Evolutionary conservation across 2,329 filamentous ascomycete genomes (phyloP), one percentile per base, ranked within the genome.

Genomic region (Penicillium occitanis): DNA sequence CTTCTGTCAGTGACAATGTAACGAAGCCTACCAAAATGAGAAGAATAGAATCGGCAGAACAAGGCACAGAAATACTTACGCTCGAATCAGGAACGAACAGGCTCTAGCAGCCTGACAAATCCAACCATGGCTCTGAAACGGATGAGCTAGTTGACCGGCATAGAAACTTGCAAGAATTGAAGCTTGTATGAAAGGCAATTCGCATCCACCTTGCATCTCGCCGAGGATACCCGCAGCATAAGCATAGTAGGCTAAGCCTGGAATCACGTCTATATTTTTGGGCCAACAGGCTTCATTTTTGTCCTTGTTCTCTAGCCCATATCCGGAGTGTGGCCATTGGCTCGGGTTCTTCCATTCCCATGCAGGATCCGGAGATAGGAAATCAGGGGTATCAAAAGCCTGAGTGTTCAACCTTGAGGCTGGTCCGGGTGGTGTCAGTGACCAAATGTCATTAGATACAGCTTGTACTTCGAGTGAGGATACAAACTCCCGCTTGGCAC

Each of bases 161-260:
- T 97, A 99, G 5, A 99, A 80, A 2, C 92, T 92, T n/a, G 92
- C 92, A 57, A 98, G 84, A 28, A 98, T 87, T 71, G 89, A 89
- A 8, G 91, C 91, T 76, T 97, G 93, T 5, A 96, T 91, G 73
- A 95, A 90, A 70, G 90, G 89, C 66, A 98, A 82, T 51, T 91
- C 91, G 68, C 90, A 91, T 0, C 90, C 90, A 13, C 91, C 93
- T 42, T 88, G 84, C 61, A 95, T 88, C 66, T 90, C 90, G 5
- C 93, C 93, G 17, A 98, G 81, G 46, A 98, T 97, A 68, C 95
- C 90, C 0, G 90, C 90, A 1, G 93, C 94, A 68, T 91, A 89
- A 0, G 91, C 91, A 75, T 93, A 97, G 75, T 97, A 97, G 35
- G 93, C 90, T 66, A 98, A 81, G 0, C 95, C 95, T 0, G 95